Percentiles rank a stretch among this genome's conserved stretches.
Conservation (phyloP, 2,329 filamentous ascomycete species). For the Gaeumannomyces sp. region DNA sequence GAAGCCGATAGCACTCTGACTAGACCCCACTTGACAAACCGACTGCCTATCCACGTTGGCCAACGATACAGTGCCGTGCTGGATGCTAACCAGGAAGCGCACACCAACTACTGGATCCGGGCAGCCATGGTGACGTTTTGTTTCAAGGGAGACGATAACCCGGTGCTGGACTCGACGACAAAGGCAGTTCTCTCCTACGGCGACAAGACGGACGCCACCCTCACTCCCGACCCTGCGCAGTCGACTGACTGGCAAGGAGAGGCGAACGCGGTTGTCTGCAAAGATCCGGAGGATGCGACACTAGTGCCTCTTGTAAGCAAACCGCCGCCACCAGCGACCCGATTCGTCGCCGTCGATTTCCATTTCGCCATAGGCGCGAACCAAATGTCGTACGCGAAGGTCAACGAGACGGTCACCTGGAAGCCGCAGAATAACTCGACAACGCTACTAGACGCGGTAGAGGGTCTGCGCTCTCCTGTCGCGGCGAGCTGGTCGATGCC, state of each 20-base stretch:
- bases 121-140: constrained; percentile 30
- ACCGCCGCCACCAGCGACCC: constrained; percentile 11
- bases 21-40: constrained; percentile 34
- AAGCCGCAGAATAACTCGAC: constrained; percentile 12
- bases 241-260: constrained; percentile 11
- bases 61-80: constrained; percentile 33
- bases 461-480: constrained; percentile 3
- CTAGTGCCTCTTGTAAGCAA: constrained; percentile 8
- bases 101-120: constrained; percentile 29
- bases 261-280: constrained; percentile 8
- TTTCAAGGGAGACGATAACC: constrained; percentile 11
- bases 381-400: constrained; percentile 12
- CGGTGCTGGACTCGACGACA: constrained; percentile 10
- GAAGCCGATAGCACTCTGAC: constrained; percentile 66
- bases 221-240: not conserved
- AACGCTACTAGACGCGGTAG: constrained; percentile 10
- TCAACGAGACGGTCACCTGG: constrained; percentile 14
- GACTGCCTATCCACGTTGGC: constrained; percentile 33
- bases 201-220: not conserved
- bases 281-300: constrained; percentile 10
- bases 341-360: constrained; percentile 12
- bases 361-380: constrained; percentile 13
- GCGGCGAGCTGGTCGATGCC: constrained; percentile 1
- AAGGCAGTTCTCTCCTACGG: constrained; percentile 10
- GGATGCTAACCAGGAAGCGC: constrained; percentile 21